Conservation (phyloP, 768 basidiomycete species). For the Tulasnella sp. region DNA sequence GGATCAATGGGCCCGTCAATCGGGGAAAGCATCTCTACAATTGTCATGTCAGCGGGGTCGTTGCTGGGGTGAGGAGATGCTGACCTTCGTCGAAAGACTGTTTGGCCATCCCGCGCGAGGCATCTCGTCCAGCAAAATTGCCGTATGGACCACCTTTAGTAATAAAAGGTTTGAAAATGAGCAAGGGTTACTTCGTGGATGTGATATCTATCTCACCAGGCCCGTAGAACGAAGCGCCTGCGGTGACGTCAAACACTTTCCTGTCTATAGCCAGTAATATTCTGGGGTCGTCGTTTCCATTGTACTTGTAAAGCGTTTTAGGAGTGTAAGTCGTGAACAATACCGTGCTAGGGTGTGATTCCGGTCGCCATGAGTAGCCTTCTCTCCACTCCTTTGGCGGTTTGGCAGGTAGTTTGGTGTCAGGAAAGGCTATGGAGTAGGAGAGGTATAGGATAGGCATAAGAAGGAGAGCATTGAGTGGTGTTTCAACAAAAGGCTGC, state of each 20-base stretch:
- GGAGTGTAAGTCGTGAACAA: constrained; percentile 71
- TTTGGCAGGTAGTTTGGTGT: constrained; percentile 23
- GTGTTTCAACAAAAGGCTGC: constrained; percentile 40
- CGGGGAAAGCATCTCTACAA: constrained; percentile 77
- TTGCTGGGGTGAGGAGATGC: constrained; percentile 21
- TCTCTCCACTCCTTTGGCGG: constrained; percentile 34
- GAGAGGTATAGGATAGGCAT: constrained; percentile 68
- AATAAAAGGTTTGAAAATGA: neutral
- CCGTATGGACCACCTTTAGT: constrained; percentile 83
- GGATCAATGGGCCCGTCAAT: constrained; percentile 78
- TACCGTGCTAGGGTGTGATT: constrained; percentile 62
- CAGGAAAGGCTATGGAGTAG: constrained; percentile 60
- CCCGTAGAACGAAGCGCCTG: constrained; percentile 85
- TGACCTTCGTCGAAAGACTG: constrained; percentile 87
- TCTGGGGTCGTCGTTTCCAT: constrained; percentile 49
- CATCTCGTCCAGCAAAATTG: constrained; percentile 94
- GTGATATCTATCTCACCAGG: constrained; percentile 47
- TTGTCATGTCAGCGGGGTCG: neutral
- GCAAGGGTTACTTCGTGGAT: neutral
- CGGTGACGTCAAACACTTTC: constrained; percentile 85
- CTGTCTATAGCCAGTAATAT: constrained; percentile 81
- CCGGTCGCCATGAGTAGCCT: constrained; percentile 88
- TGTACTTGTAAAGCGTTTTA: constrained; percentile 54
- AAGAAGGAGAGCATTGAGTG: constrained; percentile 66
- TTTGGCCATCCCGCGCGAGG: constrained; percentile 93